These are phyloP conservation scores for Dimocarpus longan DNA, from an alignment of 345 rosid genomes.

Conservation along the genomic window DNA sequence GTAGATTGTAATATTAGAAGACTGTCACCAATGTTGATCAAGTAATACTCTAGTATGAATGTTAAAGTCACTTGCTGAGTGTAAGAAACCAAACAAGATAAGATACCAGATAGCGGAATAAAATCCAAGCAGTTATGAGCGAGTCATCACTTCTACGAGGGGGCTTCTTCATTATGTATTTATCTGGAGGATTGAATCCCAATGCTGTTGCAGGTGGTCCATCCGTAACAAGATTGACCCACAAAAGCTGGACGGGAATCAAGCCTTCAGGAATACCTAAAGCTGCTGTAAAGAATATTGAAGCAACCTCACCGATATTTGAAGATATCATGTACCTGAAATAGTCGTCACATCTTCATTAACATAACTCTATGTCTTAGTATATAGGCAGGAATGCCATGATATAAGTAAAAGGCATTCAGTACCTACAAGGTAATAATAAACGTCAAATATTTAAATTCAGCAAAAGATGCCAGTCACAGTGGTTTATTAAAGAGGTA, in stretches of 20 bases:
- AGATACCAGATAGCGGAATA: constrained; percentile 76
- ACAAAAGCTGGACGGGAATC: constrained; percentile 81
- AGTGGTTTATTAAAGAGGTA: neutral
- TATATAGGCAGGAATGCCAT: neutral
- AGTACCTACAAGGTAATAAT: neutral
- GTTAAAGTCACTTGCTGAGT: neutral
- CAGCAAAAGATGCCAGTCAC: neutral
- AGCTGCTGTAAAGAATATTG: constrained; percentile 75
- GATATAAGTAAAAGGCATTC: neutral
- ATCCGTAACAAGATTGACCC: constrained; percentile 86
- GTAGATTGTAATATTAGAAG: neutral
- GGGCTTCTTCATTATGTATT: constrained; percentile 68
- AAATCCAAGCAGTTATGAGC: constrained; percentile 63
- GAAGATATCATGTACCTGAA: constrained; percentile 86
- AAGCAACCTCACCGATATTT: constrained; percentile 80
- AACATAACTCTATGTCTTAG: neutral
- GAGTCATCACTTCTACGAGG: constrained; percentile 76
- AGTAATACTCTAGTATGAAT: neutral
- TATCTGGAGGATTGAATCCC: constrained; percentile 81
- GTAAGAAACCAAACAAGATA: neutral
- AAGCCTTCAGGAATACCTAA: constrained; percentile 79
- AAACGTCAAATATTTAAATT: neutral
- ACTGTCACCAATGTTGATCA: neutral
- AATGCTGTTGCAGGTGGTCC: constrained; percentile 86
- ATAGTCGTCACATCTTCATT: neutral